Evolutionary conservation across 257 asterid species (phyloP).

Genomic region (Orobanche coerulescens): DNA sequence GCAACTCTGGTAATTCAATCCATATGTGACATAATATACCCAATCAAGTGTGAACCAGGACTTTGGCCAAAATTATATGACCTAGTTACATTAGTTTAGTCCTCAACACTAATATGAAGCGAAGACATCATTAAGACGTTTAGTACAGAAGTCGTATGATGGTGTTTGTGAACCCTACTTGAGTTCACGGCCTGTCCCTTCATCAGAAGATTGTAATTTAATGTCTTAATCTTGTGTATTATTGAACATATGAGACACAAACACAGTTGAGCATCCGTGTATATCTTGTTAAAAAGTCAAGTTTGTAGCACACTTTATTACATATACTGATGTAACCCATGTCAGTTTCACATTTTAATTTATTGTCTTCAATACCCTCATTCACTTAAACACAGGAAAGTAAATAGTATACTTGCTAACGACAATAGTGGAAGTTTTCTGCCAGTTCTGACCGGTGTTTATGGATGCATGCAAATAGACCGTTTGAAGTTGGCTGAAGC

Average conservation of each 20-base stretch:
- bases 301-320: not conserved
- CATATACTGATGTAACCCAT: not conserved
- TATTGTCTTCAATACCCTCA: not conserved
- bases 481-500: conserved; percentile 9
- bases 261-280: not conserved
- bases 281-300: conserved; percentile 9
- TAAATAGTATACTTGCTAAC: not conserved
- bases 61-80: not conserved
- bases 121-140: not conserved
- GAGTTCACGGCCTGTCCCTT: not conserved
- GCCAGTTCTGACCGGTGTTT: not conserved
- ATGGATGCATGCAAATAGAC: not conserved
- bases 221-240: not conserved
- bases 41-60: not conserved
- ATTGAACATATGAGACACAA: not conserved
- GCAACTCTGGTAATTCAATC: not conserved
- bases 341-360: not conserved
- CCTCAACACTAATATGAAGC: not conserved
- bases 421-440: not conserved
- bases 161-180: not conserved
- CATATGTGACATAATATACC: not conserved
- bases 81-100: not conserved
- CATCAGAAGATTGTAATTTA: not conserved
- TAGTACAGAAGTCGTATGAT: not conserved
- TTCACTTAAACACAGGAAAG: conserved; percentile 5